phyloP scores from a whole-genome alignment of 352 stramenopile genomes.

The Globisporangium spinosum region DNA sequence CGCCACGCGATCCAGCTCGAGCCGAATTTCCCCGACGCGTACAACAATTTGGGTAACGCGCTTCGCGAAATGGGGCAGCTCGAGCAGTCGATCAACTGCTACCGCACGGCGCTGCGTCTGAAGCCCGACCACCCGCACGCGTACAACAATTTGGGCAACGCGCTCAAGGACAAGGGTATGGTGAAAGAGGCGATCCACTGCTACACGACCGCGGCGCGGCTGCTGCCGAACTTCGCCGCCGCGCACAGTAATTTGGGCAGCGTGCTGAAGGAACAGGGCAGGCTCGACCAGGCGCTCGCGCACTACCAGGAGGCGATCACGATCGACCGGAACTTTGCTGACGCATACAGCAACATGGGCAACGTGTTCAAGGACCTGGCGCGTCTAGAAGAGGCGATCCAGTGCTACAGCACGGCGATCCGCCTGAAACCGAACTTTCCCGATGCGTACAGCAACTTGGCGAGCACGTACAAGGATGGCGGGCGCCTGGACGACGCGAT shows the following conservation, averaged over 20 bases:
- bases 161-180: constrained; percentile 90
- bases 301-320: constrained; percentile 93
- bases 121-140: constrained; percentile 92
- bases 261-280: constrained; percentile 93
- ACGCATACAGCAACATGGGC: constrained; percentile 93
- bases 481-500: constrained; percentile 89
- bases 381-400: constrained; percentile 84
- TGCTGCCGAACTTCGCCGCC: constrained; percentile 91
- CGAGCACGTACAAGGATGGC: constrained; percentile 90
- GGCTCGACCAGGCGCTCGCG: constrained; percentile 91
- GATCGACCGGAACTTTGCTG: constrained; percentile 90
- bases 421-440: constrained; percentile 87
- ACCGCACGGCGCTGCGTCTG: constrained; percentile 85
- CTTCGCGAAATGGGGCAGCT: constrained; percentile 82
- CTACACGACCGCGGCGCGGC: constrained; percentile 87
- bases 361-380: constrained; percentile 93
- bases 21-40: constrained; percentile 91
- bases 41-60: constrained; percentile 94
- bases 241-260: constrained; percentile 93
- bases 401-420: constrained; percentile 89
- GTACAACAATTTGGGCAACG: constrained; percentile 94
- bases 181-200: constrained; percentile 93
- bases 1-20: constrained; percentile 90
- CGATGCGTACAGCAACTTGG: constrained; percentile 91
- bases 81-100: constrained; percentile 82